Base-by-base conservation (phyloP, 2,329 filamentous ascomycete species). In the Colletotrichum abscissum region DNA sequence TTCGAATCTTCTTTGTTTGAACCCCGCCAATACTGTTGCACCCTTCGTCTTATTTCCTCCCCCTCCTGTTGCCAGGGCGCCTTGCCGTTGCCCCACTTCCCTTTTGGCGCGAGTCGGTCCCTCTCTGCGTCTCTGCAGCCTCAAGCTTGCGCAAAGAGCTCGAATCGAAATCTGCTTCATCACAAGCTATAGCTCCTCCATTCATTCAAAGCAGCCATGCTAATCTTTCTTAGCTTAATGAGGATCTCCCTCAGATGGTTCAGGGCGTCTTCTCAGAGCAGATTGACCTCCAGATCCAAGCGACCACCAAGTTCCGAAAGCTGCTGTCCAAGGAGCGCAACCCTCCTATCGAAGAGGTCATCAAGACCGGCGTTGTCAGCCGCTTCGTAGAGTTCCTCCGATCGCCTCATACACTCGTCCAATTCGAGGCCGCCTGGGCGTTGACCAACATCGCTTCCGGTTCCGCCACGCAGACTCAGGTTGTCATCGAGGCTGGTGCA, bases 351-450 rank as follows among this genome's bases (percentile, higher is more conserved):
- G 97, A 99, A 88, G 95, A 97, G 82, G 97, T 99, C 78, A 99
- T 99, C 86, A 97, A 98, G 90, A 98, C 97, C 73, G 97, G 97
- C 81, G 97, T 99, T 76, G 97, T 99, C 77, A 93, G 92, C 88
- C 94, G 97, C 82, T 99, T 99, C 81, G 97, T 99, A 85, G 95
- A 98, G 85, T 99, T 99, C 86, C 92, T 99, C 74, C 94, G 95
- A 82, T 99, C 97, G 69, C 97, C 97, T 76, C 97, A 99, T 86
- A 98, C 97, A 42, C 91, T 99, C 62, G 97, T 99, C 69, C 97
- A 99, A 86, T 99, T 99, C 82, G 97, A 99, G 89, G 97, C 97
- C 80, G 97, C 97, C 56, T 99, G 97, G 97, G 97, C 97, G 76
- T 88, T 99, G 81, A 99, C 97, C 88, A 99, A 99, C 88, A 99